phyloP scores from a whole-genome alignment of 2,329 filamentous ascomycete genomes.

The Neofusicoccum kwambonambiense region DNA sequence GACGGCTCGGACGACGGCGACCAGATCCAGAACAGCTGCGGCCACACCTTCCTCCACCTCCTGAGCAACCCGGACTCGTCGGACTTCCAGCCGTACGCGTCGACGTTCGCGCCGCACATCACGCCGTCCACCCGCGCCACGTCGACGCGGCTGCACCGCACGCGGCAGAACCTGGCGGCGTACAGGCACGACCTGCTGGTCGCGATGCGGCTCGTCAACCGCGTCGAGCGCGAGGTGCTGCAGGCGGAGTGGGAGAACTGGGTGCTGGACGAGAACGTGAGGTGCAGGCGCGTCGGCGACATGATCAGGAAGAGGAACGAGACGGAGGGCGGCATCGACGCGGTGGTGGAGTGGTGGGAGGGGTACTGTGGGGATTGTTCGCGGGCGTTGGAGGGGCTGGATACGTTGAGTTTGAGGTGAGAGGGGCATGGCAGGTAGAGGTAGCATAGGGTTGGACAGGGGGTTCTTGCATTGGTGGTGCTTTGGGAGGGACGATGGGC shows the following conservation, averaged over 20 bases:
- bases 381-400: conserved; percentile 27
- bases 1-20: conserved; percentile 31
- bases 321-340: conserved; percentile 27
- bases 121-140: conserved; percentile 26
- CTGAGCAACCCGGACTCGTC: conserved; percentile 21
- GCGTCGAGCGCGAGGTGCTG: conserved; percentile 81
- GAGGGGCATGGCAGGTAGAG: not conserved
- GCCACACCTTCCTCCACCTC: conserved; percentile 38
- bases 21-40: conserved; percentile 23
- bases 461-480: not conserved
- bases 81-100: conserved; percentile 1
- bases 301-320: conserved; percentile 45
- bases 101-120: conserved; percentile 16
- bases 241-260: conserved; percentile 91
- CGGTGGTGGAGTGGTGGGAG: conserved; percentile 55
- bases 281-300: conserved; percentile 65
- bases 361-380: conserved; percentile 64
- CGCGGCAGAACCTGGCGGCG: conserved; percentile 76
- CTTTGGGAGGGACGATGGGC: not conserved
- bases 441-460: not conserved
- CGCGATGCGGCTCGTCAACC: conserved; percentile 85
- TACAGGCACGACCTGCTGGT: conserved; percentile 91
- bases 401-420: conserved; percentile 2
- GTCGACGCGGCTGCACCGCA: conserved; percentile 62
- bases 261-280: conserved; percentile 73